Evolutionary conservation across 768 basidiomycete genomes (phyloP).

Genomic region (Cystofilobasidium ferigula): DNA sequence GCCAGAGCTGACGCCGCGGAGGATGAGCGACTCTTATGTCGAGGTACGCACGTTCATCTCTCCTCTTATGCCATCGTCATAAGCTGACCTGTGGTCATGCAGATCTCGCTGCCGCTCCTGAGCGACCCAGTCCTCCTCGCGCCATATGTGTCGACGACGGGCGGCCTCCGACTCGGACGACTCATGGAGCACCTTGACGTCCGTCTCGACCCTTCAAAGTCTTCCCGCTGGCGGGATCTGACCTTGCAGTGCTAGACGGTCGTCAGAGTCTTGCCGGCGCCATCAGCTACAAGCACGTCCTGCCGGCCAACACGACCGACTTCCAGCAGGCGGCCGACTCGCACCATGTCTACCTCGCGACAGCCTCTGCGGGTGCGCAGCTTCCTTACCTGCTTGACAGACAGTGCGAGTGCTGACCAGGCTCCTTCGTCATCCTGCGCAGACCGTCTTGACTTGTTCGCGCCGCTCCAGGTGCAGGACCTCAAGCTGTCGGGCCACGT

Average conservation of each 20-base stretch:
- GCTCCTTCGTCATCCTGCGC: too few species aligned
- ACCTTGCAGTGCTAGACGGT: neutral
- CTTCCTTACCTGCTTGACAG: neutral
- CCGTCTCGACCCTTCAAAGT: neutral
- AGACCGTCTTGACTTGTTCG: conserved; percentile 47
- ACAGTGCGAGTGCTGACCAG: too few species aligned
- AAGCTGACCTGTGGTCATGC: neutral
- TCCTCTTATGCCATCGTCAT: neutral
- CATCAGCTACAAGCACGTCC: conserved; percentile 24
- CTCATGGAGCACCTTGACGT: conserved; percentile 25
- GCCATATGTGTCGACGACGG: conserved; percentile 18
- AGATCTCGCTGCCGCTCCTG: conserved; percentile 13
- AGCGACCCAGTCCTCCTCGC: conserved; percentile 7
- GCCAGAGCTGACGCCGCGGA: neutral
- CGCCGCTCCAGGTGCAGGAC: conserved; percentile 45
- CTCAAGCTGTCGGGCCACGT: conserved; percentile 69
- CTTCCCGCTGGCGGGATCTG: neutral
- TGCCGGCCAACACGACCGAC: neutral
- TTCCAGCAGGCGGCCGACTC: conserved; percentile 34
- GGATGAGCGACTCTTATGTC: conserved; percentile 17
- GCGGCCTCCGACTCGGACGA: conserved; percentile 21
- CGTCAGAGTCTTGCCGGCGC: conserved; percentile 17
- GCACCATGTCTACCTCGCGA: conserved; percentile 65
- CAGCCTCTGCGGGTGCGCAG: conserved; percentile 50
- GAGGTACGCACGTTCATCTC: conserved; percentile 14